phyloP scores from a whole-genome alignment of 2,329 filamentous ascomycete genomes.

The Byssoonygena ceratinophila region DNA sequence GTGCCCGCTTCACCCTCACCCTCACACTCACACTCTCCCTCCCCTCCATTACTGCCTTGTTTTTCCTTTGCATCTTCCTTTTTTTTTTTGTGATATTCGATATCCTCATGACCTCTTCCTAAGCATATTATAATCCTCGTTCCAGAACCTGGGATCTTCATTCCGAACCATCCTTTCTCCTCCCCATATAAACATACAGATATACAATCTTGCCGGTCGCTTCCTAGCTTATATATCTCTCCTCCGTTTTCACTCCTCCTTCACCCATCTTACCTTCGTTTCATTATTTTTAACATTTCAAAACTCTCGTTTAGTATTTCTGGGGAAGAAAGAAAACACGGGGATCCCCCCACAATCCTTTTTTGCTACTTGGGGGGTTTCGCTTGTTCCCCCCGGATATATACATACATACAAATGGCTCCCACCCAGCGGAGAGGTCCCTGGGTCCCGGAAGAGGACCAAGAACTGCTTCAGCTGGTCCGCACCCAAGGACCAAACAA shows the following conservation, averaged over 20 bases:
- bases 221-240: conserved; percentile 4
- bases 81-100: background rate
- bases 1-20: conserved; percentile 9
- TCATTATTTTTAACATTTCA: conserved; percentile 5
- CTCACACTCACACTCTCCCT: too few relatives aligned
- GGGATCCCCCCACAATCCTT: background rate
- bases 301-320: background rate
- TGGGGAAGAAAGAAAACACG: background rate
- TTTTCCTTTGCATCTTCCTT: too few relatives aligned
- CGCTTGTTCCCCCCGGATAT: too few relatives aligned
- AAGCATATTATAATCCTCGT: conserved; percentile 2
- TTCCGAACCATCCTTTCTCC: background rate
- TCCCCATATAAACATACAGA: background rate
- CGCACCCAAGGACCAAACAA: conserved; percentile 63
- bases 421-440: conserved; percentile 60
- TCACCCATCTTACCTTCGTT: background rate
- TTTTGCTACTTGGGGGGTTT: background rate
- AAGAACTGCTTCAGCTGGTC: conserved; percentile 59
- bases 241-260: background rate
- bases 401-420: conserved; percentile 26
- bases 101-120: conserved; percentile 5
- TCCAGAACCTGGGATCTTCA: conserved; percentile 7
- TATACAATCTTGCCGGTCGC: conserved; percentile 2
- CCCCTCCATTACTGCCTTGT: conserved; percentile 11
- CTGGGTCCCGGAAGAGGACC: conserved; percentile 71